Base-by-base conservation (phyloP, 164 flowering plant species). In the Platanus orientalis region DNA sequence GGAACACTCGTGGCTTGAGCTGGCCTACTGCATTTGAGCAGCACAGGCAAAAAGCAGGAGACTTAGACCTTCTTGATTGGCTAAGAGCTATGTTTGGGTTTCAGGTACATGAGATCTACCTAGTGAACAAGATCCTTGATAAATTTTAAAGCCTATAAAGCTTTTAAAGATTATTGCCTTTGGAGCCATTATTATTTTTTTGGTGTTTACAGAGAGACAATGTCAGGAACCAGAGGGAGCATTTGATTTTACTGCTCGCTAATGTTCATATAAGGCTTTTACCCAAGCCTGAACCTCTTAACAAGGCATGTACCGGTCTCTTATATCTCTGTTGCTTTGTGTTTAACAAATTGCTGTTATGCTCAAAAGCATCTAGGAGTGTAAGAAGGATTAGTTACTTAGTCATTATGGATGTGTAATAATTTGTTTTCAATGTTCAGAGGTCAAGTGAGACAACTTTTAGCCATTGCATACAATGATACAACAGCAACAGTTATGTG, bases 51-150 rank as follows among this genome's bases (percentile, higher is more conserved):
- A 92, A 79, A 75, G 58, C 90, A 13, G 91, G 87, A 65, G 92
- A 95, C 56, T 57, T 90, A 50, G 99, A 95, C 71, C 79, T 95
- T 69, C 88, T 95, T 53, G 99, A 95, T 76, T 95, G 99, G 99
- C 74, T 95, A 50, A 80, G 89, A 57, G 96, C 97, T 39, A 92
- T 95, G 99, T 95, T 95, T 70, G 99, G 99, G 16, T 95, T 95
- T 79, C 99, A 95, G 96, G 99, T 72, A 75, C 28, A 73, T 51
- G 20, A 0, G 42, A 54, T 24, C 45, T 23, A 24, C 55, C 48
- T 19, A n/a, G 29, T 32, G 40, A 36, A 13, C n/a, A n/a, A n/a
- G n/a, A n/a, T 47, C n/a, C 25, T 24, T 4, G 44, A n/a, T 3
- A 21, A 19, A 3, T 2, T 23, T 51, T 7, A 29, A 2, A n/a